Percentiles rank a stretch among this genome's conserved stretches.
These are phyloP conservation scores for Cytidiella melzeri DNA, from an alignment of 768 basidiomycete genomes.

Conservation along the genomic window DNA sequence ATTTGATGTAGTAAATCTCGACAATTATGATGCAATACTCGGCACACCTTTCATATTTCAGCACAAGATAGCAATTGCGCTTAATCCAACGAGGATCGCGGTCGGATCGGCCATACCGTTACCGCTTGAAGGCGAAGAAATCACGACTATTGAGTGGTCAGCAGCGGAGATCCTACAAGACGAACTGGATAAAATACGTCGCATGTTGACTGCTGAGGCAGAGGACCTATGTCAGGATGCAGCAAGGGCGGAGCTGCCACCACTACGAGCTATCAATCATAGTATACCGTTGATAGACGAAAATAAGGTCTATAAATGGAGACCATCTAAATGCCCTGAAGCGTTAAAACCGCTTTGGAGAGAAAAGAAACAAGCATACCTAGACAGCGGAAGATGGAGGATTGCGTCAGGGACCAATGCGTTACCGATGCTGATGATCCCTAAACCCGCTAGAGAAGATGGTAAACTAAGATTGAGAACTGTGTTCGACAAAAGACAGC, in stretches of 20 bases:
- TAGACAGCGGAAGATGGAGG: too few relatives aligned
- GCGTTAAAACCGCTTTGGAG: too few relatives aligned
- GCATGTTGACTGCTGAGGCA: constrained; percentile 9
- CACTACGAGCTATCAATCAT: constrained; percentile 17
- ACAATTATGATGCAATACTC: too few relatives aligned
- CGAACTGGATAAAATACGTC: constrained; percentile 10
- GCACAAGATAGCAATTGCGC: constrained; percentile 12
- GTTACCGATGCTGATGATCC: too few relatives aligned
- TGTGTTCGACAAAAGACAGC: too few relatives aligned
- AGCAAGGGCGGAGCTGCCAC: constrained; percentile 11
- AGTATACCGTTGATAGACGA: constrained; percentile 15
- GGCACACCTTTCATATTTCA: too few relatives aligned
- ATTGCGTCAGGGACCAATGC: too few relatives aligned
- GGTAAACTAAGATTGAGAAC: constrained; percentile 13
- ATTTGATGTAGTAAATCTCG: too few relatives aligned
- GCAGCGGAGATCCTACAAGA: constrained; percentile 11
- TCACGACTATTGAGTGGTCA: background rate
- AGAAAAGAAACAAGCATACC: too few relatives aligned
- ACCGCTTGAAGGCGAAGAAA: constrained; percentile 7
- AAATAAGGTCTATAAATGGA: constrained; percentile 11
- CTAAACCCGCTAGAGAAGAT: constrained; percentile 4
- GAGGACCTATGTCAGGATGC: constrained; percentile 10
- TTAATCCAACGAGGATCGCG: constrained; percentile 7
- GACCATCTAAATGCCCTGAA: constrained; percentile 16
- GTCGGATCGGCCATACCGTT: too few relatives aligned